Evolutionary conservation across 345 rosid genomes (phyloP).

Genomic region (Lumnitzera racemosa): DNA sequence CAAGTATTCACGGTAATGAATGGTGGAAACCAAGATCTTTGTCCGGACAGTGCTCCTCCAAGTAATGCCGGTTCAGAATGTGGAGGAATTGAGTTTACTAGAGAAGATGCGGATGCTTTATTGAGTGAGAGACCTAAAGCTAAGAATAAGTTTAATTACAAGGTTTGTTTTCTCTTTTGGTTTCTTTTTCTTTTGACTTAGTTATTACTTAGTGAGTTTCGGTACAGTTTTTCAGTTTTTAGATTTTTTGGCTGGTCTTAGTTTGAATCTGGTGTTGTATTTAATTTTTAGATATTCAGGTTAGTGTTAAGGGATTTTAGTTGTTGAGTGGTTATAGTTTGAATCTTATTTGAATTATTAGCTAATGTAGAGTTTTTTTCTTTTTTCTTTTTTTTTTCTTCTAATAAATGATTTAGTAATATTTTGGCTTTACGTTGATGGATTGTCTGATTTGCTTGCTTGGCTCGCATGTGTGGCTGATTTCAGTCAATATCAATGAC

Average conservation of each 20-base stretch:
- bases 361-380: too few species aligned
- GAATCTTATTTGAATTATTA: too few species aligned
- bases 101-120: constrained; percentile 34
- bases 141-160: constrained; percentile 63
- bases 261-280: background rate
- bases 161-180: constrained; percentile 31
- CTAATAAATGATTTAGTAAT: too few species aligned
- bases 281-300: too few species aligned
- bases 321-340: too few species aligned
- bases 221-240: background rate
- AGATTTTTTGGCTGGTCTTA: too few species aligned
- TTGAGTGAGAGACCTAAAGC: constrained; percentile 27
- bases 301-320: too few species aligned
- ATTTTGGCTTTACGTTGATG: too few species aligned
- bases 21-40: constrained; percentile 22
- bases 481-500: too few species aligned
- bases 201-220: background rate
- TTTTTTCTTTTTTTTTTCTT: too few species aligned
- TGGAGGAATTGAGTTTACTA: constrained; percentile 38
- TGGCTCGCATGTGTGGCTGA: too few species aligned
- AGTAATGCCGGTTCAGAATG: constrained; percentile 41
- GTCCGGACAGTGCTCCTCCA: constrained; percentile 22
- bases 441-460: too few species aligned
- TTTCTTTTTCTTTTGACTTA: background rate
- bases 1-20: constrained; percentile 27